These are phyloP conservation scores for Sporothrix phasma DNA, from an alignment of 2,329 filamentous ascomycete species.

Conservation along the genomic window DNA sequence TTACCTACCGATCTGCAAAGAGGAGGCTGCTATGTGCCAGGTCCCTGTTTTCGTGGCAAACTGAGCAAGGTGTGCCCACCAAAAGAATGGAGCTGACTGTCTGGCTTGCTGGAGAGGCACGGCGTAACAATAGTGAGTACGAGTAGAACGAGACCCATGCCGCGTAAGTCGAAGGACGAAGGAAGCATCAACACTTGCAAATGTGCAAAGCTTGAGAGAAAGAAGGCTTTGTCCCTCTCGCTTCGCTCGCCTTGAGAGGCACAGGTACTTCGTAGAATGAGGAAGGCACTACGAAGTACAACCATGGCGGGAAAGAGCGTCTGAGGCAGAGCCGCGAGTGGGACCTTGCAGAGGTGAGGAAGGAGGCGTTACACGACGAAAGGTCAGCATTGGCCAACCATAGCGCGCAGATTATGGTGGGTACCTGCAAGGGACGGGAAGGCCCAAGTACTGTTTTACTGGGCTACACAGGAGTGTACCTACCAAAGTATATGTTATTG, in stretches of 20 bases:
- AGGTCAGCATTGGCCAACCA: conserved; percentile 11
- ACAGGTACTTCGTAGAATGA: neutral
- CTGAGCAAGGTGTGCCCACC: conserved; percentile 1
- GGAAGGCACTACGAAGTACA: neutral
- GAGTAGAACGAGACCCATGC: neutral
- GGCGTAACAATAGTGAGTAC: neutral
- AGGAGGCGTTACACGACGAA: conserved; percentile 6
- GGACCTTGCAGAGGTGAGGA: conserved; percentile 4
- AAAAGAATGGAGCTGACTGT: conserved; percentile 1
- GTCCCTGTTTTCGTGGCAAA: conserved; percentile 3
- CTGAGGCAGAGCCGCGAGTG: neutral
- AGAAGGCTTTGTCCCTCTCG: neutral
- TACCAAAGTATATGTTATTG: neutral
- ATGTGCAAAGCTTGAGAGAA: too few species aligned
- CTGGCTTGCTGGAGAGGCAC: neutral
- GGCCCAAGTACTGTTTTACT: neutral
- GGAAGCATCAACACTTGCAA: neutral
- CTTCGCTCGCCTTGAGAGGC: neutral
- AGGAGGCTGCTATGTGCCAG: conserved; percentile 3
- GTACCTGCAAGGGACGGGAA: conserved; percentile 10
- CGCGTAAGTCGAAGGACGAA: neutral
- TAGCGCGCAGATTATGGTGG: neutral
- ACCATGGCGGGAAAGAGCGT: neutral
- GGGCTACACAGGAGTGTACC: neutral
- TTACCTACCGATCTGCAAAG: neutral